A percentile compares a stretch with the other conserved stretches of the same genome.
Conservation (phyloP, 108 stramenopile genomes). For the Ochromonas danica region DNA sequence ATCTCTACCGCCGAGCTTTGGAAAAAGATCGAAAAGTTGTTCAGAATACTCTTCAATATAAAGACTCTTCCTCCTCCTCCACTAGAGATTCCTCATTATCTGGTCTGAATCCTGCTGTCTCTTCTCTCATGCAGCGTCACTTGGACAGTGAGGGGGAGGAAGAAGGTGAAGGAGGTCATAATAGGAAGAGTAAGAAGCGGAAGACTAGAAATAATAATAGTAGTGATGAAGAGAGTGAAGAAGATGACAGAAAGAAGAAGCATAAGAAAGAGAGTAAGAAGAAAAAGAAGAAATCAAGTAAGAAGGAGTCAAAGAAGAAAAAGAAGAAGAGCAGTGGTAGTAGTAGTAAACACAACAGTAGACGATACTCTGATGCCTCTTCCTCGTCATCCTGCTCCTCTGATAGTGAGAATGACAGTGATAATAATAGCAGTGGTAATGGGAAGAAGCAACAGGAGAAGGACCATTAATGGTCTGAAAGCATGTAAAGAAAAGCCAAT, state of each 20-base stretch:
- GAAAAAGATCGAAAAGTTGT: neutral
- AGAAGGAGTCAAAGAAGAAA: neutral
- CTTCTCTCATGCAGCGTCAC: neutral
- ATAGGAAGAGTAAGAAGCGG: neutral
- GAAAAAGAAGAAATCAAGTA: neutral
- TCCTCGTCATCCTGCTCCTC: no score
- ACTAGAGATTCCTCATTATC: neutral
- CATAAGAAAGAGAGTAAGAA: constrained; percentile 18
- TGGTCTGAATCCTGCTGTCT: constrained; percentile 1
- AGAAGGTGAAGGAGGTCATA: neutral
- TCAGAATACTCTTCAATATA: neutral
- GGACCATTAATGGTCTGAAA: no score
- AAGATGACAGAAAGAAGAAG: neutral
- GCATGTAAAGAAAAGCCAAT: no score
- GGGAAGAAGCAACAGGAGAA: no score
- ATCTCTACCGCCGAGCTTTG: neutral
- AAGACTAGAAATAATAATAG: neutral
- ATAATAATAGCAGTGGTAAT: no score
- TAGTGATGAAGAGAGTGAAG: neutral
- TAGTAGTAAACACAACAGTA: no score
- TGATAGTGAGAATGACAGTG: no score
- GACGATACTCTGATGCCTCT: no score
- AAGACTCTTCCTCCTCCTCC: neutral
- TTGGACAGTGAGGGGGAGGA: neutral
- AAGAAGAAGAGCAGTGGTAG: neutral